Conservation (phyloP, 352 stramenopile genomes). For the Phytophthora litchii region DNA sequence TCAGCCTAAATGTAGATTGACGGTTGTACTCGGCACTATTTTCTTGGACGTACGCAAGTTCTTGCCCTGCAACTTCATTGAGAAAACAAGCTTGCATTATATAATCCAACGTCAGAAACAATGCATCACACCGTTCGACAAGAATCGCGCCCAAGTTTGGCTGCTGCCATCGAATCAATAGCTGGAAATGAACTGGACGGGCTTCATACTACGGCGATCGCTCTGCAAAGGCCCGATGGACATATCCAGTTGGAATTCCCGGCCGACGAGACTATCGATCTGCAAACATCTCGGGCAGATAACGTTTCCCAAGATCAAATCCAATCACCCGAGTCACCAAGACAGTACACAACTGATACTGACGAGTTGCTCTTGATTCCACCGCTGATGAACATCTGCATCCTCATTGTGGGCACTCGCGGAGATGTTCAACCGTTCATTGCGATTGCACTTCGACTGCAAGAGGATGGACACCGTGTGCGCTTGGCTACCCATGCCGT, state of each 20-base stretch:
- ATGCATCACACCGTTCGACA: conserved; percentile 10
- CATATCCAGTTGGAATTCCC: conserved; percentile 45
- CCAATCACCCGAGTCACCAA: conserved; percentile 4
- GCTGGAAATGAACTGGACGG: conserved; percentile 23
- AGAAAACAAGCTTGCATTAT: background rate
- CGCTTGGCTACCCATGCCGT: conserved; percentile 90
- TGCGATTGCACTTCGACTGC: conserved; percentile 63
- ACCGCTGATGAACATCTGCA: conserved; percentile 76
- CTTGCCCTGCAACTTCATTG: background rate
- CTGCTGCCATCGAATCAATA: conserved; percentile 25
- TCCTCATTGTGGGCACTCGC: conserved; percentile 90
- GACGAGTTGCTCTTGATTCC: conserved; percentile 26
- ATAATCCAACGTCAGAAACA: background rate
- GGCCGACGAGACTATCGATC: conserved; percentile 34
- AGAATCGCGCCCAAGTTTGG: conserved; percentile 7
- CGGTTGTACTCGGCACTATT: conserved; percentile 13
- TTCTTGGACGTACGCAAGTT: conserved; percentile 1
- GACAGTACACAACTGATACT: conserved; percentile 1
- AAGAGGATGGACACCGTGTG: conserved; percentile 90
- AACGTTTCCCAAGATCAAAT: conserved; percentile 6
- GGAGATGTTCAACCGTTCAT: conserved; percentile 90
- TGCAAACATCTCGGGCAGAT: conserved; percentile 22
- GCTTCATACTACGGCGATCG: conserved; percentile 25
- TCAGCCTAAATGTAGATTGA: conserved; percentile 20
- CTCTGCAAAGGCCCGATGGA: conserved; percentile 27